Percentiles rank a stretch among this genome's conserved stretches.
These are phyloP conservation scores for Pythium pectinolyticum DNA, from an alignment of 352 stramenopile species.

Conservation along the genomic window DNA sequence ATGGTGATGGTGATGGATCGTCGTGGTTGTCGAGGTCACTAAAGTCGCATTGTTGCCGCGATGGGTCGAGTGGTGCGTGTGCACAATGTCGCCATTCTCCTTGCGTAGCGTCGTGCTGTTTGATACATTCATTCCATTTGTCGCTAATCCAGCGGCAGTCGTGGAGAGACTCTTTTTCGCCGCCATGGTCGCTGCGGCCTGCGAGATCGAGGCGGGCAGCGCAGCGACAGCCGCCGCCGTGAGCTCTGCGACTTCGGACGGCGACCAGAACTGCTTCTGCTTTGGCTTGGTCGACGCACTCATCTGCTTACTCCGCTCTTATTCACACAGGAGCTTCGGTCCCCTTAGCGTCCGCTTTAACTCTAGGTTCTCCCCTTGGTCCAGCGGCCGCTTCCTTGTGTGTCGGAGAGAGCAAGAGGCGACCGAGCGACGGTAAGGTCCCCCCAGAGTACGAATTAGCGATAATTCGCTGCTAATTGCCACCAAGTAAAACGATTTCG, in stretches of 20 bases:
- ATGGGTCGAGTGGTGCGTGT: slow-evolving; percentile 77
- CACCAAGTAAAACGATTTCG: too few relatives aligned
- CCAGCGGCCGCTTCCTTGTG: slow-evolving; percentile 5
- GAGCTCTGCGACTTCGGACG: slow-evolving; percentile 74
- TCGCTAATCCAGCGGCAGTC: slow-evolving; percentile 31
- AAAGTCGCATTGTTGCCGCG: slow-evolving; percentile 66
- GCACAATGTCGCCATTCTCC: slow-evolving; percentile 76
- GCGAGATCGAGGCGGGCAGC: slow-evolving; percentile 61
- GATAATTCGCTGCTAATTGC: slow-evolving; percentile 1
- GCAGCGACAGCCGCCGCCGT: slow-evolving; percentile 70
- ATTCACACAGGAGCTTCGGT: too few relatives aligned
- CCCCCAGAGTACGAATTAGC: not conserved
- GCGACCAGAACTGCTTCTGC: slow-evolving; percentile 71
- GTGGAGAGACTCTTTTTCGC: slow-evolving; percentile 8
- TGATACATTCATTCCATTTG: slow-evolving; percentile 42
- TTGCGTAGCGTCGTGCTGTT: slow-evolving; percentile 59
- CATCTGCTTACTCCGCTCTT: not conserved
- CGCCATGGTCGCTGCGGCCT: slow-evolving; percentile 29
- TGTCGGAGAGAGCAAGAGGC: slow-evolving; percentile 8
- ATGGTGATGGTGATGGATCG: slow-evolving; percentile 63
- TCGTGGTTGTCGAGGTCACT: slow-evolving; percentile 77
- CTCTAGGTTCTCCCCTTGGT: not conserved
- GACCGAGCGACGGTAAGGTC: slow-evolving; percentile 3
- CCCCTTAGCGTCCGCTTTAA: not conserved
- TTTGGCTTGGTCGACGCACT: slow-evolving; percentile 31